Percentiles rank a stretch among this genome's conserved stretches.
Evolutionary conservation across 495 filamentous ascomycete genomes (phyloP).

Genomic region (Achaetomiella virescens): DNA sequence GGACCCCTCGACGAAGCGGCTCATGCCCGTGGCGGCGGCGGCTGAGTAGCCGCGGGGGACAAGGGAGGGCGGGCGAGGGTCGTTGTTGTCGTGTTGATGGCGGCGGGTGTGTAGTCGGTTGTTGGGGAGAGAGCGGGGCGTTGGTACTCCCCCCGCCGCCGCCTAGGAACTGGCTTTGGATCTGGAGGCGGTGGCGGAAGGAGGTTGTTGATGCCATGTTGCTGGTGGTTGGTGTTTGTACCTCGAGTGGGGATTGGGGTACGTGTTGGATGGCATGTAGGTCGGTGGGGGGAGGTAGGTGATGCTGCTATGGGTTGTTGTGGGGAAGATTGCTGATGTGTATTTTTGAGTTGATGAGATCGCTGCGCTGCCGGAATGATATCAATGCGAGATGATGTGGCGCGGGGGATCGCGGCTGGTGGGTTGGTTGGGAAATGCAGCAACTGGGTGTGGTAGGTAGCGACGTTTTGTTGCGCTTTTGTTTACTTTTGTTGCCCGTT

Average conservation of each 20-base stretch:
- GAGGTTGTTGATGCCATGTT: not conserved
- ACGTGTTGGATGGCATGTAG: not conserved
- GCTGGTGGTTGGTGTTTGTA: not conserved
- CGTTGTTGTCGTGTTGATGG: not conserved
- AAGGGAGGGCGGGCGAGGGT: not conserved
- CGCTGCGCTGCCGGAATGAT: too few species aligned
- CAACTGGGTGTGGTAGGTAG: too few species aligned
- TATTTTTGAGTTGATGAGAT: not conserved
- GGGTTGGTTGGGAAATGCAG: not conserved
- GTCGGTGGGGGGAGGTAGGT: not conserved
- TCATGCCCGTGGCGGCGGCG: slow-evolving; percentile 13
- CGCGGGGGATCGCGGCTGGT: too few species aligned
- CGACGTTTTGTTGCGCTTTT: not conserved
- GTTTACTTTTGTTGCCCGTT: not conserved
- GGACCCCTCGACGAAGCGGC: slow-evolving; percentile 62
- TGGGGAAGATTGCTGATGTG: not conserved
- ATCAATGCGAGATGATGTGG: too few species aligned
- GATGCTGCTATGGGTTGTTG: too few species aligned
- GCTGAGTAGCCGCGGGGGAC: slow-evolving; percentile 3
- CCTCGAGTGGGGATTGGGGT: not conserved
- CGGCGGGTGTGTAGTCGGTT: not conserved
- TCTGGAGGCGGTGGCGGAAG: not conserved
- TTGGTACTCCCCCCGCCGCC: not conserved
- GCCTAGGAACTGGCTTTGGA: not conserved
- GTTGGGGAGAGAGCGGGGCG: not conserved